Evolutionary conservation across 108 stramenopile genomes (phyloP), one percentile per base, ranked within the genome.

Genomic region (Aurantiochytrium sp.): DNA sequence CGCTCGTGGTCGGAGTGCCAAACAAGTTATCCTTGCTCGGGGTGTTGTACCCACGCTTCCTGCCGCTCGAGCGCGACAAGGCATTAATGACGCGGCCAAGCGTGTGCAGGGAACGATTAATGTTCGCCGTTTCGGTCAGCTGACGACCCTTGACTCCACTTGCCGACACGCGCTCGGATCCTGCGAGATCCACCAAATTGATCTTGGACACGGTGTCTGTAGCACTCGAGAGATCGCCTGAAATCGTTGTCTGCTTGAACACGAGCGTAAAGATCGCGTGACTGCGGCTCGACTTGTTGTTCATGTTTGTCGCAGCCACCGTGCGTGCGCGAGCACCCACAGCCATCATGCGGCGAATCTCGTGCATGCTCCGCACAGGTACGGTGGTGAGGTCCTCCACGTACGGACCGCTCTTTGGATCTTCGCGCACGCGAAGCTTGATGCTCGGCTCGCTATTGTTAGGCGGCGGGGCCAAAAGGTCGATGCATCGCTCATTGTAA

Each of bases 91-190:
- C 91, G 59, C 87, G 23, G n/a, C 91, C 91, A 5, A 91, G 87
- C 44, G 91, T 73, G 23, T 23, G 42, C 44, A 91, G 59, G 21
- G 58, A 60, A 14, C 89, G 45, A 29, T 95, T 95, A 90, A 95
- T 95, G 76, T 91, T 92, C 92, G 93, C 93, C 88, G 93, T 90
- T 73, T 95, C 95, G 90, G 92, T 94, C 71, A 87, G 88, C 43
- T 55, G 28, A 5, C 59, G 60, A n/a, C 58, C 93, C 44, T 91
- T 72, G 35, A 93, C 94, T 51, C 93, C 91, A 4, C 93, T 94
- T 88, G 94, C 94, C 91, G 93, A 93, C 43, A 94, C 92, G 58
- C 94, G 87, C 89, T 95, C 94, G n/a, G 91, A 90, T 19, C 94
- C 94, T 16, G 94, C 94, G 35, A 95, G 90, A 58, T 95, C 94